Evolutionary conservation across 2,329 filamentous ascomycete genomes (phyloP), one percentile per base, ranked within the genome.

Genomic region (Ceratocystis eucalypticola): DNA sequence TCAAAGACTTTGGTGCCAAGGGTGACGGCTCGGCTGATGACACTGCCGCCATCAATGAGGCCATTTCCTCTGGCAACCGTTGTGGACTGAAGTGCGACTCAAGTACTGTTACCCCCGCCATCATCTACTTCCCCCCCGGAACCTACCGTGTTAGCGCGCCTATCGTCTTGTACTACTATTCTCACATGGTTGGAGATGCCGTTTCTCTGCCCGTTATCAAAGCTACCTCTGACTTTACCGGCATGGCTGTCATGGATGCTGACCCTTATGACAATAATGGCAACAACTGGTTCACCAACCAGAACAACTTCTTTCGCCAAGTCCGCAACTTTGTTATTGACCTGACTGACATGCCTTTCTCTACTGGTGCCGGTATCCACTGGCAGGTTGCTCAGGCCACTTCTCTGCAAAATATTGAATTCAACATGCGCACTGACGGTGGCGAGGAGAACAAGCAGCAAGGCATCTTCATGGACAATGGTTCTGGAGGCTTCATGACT

Each of bases 71-170:
- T n/a, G 90, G 91, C 33, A 80, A 82, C 71, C 88, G 93, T 55
- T 97, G 93, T 73, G 91, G 89, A 48, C 74, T 83, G 69, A 84
- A 85, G 69, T 97, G 93, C 74, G 88, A 94, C 74, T 96, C 91
- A 1, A 84, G 83, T 41, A 97, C 93, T 2, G 83, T 83, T n/a
- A 84, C 85, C 1, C 93, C 93, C 0, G 93, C 90, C 30, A 78
- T 97, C 15, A 85, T 97, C 65, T 97, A 96, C 79, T 96, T 97
- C 79, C 92, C 91, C 48, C 80, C 89, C 10, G 92, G 93, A 70
- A 95, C 86, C 66, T 97, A 96, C 73, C 73, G 88, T 20, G 86
- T 97, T 71, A 90, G 85, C 73, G 82, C 80, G 72, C 89, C 93
- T 25, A 84, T 97, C 70, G 77, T 91, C 64, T 88, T 91, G 74